Conservation (phyloP, 306 rosid species). For the Hippophae tibetana region DNA sequence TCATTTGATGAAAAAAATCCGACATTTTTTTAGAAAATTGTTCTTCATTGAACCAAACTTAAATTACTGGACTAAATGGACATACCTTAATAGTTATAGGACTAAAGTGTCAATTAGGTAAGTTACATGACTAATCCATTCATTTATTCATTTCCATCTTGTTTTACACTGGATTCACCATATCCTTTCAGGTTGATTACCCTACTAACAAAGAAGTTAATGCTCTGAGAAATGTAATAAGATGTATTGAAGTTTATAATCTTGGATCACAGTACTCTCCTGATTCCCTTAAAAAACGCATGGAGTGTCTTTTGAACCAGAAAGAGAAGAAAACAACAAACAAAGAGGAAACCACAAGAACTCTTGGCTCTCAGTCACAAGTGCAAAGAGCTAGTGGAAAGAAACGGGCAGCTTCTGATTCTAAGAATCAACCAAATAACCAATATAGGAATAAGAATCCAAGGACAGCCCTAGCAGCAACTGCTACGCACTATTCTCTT, state of each 20-base stretch:
- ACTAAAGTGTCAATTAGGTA: too few species aligned
- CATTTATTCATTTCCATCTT: background rate
- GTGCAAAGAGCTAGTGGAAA: constrained; percentile 15
- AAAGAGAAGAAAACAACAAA: constrained; percentile 14
- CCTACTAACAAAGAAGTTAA: constrained; percentile 23
- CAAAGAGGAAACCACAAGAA: background rate
- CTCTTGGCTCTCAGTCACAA: constrained; percentile 6
- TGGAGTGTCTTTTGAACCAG: constrained; percentile 15
- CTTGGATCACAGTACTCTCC: constrained; percentile 25
- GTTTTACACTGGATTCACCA: background rate
- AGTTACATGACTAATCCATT: too few species aligned
- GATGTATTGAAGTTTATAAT: constrained; percentile 23
- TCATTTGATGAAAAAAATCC: too few species aligned
- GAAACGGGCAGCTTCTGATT: constrained; percentile 9
- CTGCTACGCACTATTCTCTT: background rate
- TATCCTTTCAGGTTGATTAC: constrained; percentile 22
- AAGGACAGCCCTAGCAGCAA: constrained; percentile 3
- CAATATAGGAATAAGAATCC: constrained; percentile 13
- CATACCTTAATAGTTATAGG: too few species aligned
- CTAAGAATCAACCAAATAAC: constrained; percentile 7
- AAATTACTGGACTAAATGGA: too few species aligned
- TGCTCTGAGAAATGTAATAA: constrained; percentile 21
- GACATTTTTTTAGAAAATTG: too few species aligned
- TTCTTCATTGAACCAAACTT: too few species aligned
- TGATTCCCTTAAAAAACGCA: constrained; percentile 16